Evolutionary conservation across 129 eudicot genomes (phyloP).

Genomic region (Calendula officinalis): DNA sequence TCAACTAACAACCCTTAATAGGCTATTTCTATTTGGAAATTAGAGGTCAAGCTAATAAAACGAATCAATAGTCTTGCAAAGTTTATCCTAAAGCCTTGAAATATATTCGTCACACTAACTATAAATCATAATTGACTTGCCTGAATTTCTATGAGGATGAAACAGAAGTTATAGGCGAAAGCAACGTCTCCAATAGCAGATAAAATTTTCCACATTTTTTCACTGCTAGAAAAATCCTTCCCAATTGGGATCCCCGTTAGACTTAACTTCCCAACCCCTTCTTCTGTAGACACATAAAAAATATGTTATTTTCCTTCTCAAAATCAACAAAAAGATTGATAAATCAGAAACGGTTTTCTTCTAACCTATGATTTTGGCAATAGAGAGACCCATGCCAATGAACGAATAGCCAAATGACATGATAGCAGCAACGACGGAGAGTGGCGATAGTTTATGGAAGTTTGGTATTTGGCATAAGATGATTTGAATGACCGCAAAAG

Average conservation of each 20-base stretch:
- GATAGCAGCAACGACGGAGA: constrained; percentile 65
- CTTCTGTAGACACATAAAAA: constrained; percentile 10
- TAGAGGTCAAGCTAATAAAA: too few species aligned
- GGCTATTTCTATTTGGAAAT: background rate
- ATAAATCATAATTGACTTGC: constrained; percentile 16
- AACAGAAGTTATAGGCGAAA: constrained; percentile 60
- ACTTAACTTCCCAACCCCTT: constrained; percentile 43
- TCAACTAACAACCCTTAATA: background rate
- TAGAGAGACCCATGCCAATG: constrained; percentile 62
- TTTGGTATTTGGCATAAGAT: constrained; percentile 69
- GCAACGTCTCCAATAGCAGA: constrained; percentile 69
- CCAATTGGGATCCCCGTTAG: constrained; percentile 56
- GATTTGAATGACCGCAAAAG: constrained; percentile 52
- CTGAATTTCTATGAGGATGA: constrained; percentile 66
- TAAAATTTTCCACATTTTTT: constrained; percentile 59
- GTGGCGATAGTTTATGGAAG: constrained; percentile 54
- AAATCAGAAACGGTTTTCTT: background rate
- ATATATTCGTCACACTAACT: background rate
- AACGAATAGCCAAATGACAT: constrained; percentile 72
- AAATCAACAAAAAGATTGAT: background rate
- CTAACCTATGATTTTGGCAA: constrained; percentile 51
- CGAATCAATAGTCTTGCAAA: too few species aligned
- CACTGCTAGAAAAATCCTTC: constrained; percentile 34
- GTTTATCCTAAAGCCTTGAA: too few species aligned
- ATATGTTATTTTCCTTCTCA: background rate